A percentile compares a stretch with the other conserved stretches of the same genome.
Conservation (phyloP, 805 yeast species). For the Candida verbasci region DNA sequence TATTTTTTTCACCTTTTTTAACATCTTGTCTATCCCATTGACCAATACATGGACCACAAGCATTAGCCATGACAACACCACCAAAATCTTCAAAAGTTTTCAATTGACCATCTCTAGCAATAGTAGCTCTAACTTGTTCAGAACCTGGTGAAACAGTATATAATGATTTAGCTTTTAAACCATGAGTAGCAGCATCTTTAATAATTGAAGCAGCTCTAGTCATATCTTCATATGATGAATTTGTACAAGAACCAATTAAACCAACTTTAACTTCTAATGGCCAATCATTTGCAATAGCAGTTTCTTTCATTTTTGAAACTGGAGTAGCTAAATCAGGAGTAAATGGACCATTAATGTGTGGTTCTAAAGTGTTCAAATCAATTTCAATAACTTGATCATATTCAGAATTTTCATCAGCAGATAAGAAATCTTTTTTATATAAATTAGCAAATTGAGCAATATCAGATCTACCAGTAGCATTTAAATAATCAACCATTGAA, state of each 20-base stretch:
- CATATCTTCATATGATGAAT: conserved; percentile 98
- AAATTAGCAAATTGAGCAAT: conserved; percentile 77
- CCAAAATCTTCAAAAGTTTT: conserved; percentile 86
- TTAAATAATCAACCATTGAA: conserved; percentile 80
- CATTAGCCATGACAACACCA: conserved; percentile 92
- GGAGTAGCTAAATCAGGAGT: conserved; percentile 98
- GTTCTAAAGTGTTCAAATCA: conserved; percentile 85
- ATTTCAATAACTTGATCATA: conserved; percentile 92
- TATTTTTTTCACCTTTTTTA: conserved; percentile 91
- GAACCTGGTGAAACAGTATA: conserved; percentile 97
- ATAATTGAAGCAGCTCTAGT: conserved; percentile 92
- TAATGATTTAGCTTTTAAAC: conserved; percentile 85
- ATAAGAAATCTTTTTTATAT: conserved; percentile 59
- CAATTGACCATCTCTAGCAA: conserved; percentile 92
- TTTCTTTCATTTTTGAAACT: conserved; percentile 78
- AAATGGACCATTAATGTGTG: conserved; percentile 96
- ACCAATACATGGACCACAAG: conserved; percentile 99
- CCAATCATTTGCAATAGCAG: conserved; percentile 84
- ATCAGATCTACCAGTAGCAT: conserved; percentile 80
- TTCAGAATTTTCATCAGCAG: conserved; percentile 89
- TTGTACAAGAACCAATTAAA: conserved; percentile 97
- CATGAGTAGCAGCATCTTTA: conserved; percentile 84
- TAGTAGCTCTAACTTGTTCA: conserved; percentile 97
- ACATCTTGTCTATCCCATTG: conserved; percentile 97
- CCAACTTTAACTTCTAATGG: conserved; percentile 91